Conservation (phyloP, 2,329 filamentous ascomycete species). For the Fusarium mundagurra region DNA sequence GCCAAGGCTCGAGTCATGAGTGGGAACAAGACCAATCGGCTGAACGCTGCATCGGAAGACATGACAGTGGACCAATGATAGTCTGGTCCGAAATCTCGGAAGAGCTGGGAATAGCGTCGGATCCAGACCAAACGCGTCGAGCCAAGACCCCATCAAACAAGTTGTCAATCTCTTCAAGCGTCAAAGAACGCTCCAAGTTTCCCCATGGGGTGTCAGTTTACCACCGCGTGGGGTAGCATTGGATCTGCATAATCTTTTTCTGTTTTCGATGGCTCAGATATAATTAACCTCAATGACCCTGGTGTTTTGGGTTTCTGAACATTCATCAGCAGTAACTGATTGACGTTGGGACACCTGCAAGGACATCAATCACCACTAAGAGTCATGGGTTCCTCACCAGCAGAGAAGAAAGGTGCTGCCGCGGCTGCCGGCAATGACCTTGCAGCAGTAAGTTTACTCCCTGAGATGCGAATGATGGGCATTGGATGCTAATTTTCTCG, state of each 20-base stretch:
- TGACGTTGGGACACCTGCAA: neutral
- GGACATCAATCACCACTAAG: neutral
- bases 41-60: neutral
- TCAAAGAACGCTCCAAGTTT: neutral
- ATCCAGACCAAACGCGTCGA: neutral
- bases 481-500: neutral
- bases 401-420: conserved; percentile 22
- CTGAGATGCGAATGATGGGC: fast-evolving
- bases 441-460: conserved; percentile 13
- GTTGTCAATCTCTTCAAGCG: neutral
- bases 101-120: neutral
- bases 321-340: neutral
- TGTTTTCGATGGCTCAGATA: neutral
- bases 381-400: neutral
- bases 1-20: neutral
- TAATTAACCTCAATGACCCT: neutral
- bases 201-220: conserved; percentile 14
- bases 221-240: neutral
- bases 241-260: neutral
- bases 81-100: neutral
- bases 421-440: conserved; percentile 25
- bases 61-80: fast-evolving
- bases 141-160: neutral
- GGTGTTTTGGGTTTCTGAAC: neutral
- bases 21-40: neutral